Base-by-base conservation (phyloP, 495 filamentous ascomycete species). In the Aspergillus mulundensis region DNA sequence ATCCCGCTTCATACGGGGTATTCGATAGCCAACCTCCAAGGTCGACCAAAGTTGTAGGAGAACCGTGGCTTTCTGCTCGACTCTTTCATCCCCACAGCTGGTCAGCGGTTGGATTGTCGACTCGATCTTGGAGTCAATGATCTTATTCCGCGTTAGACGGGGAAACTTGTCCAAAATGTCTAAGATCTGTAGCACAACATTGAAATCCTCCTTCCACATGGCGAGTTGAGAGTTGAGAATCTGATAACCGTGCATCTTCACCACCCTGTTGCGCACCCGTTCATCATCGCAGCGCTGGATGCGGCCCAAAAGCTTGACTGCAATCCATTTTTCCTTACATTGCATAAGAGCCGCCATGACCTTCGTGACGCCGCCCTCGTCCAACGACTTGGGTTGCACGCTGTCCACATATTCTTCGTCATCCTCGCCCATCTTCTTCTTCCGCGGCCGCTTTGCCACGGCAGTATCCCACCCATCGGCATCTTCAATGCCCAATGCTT, bases 291-390 rank as follows among this genome's bases (percentile, higher is more conserved):
- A 88, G n/a, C 81, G 83, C 68, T 96, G 90, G 52, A 99, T 89
- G 40, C 94, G 91, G 36, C 83, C 80, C 15, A 99, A 84, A 51
- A 99, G 77, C 74, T 97, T 97, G 75, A 96, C 91, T 11, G 89
- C 89, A 68, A 99, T 97, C 95, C 95, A 99, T 64, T 97, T 97
- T 80, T 99, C 94, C 72, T 94, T 93, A 78, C 91, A 97, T 70
- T 97, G 93, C 83, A 96, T 89, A 56, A 99, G 86, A n/a, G 91
- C 87, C 6, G 91, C 90, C 93, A 99, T 97, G 70, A 99, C 92
- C 70, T 95, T 96, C 62, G 87, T 95, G 61, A 97, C 94, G 53
- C 88, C 90, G 57, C 87, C 81, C 69, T 95, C 91, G 58, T 91
- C 86, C 50, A 99, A 81, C 16, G 82, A 84, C 67, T 87, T 91